Evolutionary conservation across 768 basidiomycete genomes (phyloP).

Genomic region (Polyporus arcularius): DNA sequence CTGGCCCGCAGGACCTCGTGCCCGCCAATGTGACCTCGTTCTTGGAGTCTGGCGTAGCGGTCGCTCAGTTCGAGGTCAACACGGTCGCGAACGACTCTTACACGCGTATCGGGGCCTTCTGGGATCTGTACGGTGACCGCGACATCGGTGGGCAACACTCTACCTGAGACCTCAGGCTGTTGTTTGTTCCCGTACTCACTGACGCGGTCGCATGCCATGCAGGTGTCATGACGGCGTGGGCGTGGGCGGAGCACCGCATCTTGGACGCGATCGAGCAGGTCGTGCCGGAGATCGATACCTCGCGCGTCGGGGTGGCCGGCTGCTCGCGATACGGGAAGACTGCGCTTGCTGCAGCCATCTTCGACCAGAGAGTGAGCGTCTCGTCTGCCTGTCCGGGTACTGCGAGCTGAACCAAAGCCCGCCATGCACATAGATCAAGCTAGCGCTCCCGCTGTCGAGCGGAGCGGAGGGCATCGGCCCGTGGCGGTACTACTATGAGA

Average conservation of each 20-base stretch:
- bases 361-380: slow-evolving; percentile 3
- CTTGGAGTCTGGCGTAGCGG: slow-evolving; percentile 9
- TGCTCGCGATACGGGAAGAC: slow-evolving; percentile 12
- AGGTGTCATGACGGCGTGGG: slow-evolving; percentile 8
- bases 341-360: slow-evolving; percentile 9
- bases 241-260: slow-evolving; percentile 8
- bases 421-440: background rate
- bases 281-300: slow-evolving; percentile 4
- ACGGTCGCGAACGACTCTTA: slow-evolving; percentile 4
- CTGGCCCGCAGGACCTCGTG: background rate
- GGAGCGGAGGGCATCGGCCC: slow-evolving; percentile 12
- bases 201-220: background rate
- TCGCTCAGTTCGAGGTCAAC: slow-evolving; percentile 7
- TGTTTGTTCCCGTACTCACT: background rate
- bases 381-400: too few species aligned
- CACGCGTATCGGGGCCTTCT: slow-evolving; percentile 5
- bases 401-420: background rate
- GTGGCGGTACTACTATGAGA: slow-evolving; percentile 14
- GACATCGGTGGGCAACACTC: slow-evolving; percentile 1
- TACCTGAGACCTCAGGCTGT: too few species aligned
- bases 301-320: slow-evolving; percentile 5
- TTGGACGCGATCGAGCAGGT: slow-evolving; percentile 10
- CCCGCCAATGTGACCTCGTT: slow-evolving; percentile 1
- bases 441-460: slow-evolving; percentile 6
- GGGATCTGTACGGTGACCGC: slow-evolving; percentile 6